phyloP scores from a whole-genome alignment of 2,329 filamentous ascomycete species.

The Aspergillus transmontanensis region DNA sequence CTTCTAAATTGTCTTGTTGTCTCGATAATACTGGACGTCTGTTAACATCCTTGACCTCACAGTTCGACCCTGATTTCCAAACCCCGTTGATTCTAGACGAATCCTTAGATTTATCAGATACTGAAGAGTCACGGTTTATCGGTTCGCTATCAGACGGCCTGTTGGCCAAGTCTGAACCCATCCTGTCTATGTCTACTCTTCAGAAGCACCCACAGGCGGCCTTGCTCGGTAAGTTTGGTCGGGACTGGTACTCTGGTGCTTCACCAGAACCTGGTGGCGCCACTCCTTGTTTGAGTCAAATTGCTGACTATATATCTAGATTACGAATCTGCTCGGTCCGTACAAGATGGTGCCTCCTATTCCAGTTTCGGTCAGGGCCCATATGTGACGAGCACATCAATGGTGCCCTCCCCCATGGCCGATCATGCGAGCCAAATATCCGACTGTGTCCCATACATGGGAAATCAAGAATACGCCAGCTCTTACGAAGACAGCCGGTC shows the following conservation, averaged over 20 bases:
- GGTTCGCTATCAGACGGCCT: conserved; percentile 53
- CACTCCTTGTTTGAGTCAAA: not conserved
- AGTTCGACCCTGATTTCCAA: conserved; percentile 49
- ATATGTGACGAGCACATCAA: conserved; percentile 38
- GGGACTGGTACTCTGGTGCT: not conserved
- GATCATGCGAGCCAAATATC: conserved; percentile 45
- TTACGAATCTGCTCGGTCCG: conserved; percentile 40
- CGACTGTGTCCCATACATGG: conserved; percentile 43
- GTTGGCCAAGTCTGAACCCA: conserved; percentile 60
- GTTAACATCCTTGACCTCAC: conserved; percentile 18
- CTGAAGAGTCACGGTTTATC: conserved; percentile 48
- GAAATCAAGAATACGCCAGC: conserved; percentile 41
- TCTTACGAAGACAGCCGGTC: conserved; percentile 65
- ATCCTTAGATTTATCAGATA: conserved; percentile 48
- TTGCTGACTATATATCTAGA: conserved; percentile 27
- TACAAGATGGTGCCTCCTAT: conserved; percentile 46
- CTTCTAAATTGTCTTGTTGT: conserved; percentile 1
- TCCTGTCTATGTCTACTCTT: conserved; percentile 81
- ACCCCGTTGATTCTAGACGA: conserved; percentile 52
- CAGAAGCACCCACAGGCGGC: conserved; percentile 73
- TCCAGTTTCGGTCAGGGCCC: conserved; percentile 41
- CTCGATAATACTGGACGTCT: conserved; percentile 13
- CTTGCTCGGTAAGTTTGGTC: conserved; percentile 72
- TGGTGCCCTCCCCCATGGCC: conserved; percentile 45
- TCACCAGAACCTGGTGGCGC: not conserved